Evolutionary conservation across 257 asterid species (phyloP).

Genomic region (Solanum sparsipilum): DNA sequence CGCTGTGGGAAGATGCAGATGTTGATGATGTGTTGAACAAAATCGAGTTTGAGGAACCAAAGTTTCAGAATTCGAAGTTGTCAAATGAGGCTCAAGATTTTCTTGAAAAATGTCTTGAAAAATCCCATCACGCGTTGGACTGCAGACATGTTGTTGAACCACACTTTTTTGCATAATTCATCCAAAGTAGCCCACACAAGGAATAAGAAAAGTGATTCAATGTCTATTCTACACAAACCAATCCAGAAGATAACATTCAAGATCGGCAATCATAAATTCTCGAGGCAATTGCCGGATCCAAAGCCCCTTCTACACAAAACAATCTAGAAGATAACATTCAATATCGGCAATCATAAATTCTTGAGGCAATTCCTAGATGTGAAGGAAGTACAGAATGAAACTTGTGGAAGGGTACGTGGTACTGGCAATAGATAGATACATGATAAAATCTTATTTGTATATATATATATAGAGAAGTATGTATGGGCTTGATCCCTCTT

Average conservation of each 20-base stretch:
- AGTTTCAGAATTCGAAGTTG: too few species aligned
- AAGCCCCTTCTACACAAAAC: background rate
- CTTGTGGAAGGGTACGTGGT: background rate
- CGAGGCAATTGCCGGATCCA: background rate
- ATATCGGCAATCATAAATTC: background rate
- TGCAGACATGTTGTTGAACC: too few species aligned
- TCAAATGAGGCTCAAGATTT: too few species aligned
- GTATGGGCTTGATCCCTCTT: background rate
- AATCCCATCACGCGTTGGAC: too few species aligned
- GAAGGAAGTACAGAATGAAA: background rate
- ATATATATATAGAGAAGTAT: background rate
- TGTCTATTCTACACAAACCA: background rate
- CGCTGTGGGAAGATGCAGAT: too few species aligned
- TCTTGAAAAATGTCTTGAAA: too few species aligned
- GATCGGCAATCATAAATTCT: background rate
- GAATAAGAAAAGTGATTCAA: too few species aligned
- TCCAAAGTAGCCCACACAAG: too few species aligned
- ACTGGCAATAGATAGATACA: background rate
- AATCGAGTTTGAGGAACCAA: too few species aligned
- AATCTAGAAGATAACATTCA: background rate
- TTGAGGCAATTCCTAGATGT: background rate
- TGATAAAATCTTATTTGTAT: too few species aligned
- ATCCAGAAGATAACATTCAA: background rate
- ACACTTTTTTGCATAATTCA: too few species aligned
- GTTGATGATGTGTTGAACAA: too few species aligned